Base-by-base conservation (phyloP, 768 basidiomycete species). In the Pholiota conissans region DNA sequence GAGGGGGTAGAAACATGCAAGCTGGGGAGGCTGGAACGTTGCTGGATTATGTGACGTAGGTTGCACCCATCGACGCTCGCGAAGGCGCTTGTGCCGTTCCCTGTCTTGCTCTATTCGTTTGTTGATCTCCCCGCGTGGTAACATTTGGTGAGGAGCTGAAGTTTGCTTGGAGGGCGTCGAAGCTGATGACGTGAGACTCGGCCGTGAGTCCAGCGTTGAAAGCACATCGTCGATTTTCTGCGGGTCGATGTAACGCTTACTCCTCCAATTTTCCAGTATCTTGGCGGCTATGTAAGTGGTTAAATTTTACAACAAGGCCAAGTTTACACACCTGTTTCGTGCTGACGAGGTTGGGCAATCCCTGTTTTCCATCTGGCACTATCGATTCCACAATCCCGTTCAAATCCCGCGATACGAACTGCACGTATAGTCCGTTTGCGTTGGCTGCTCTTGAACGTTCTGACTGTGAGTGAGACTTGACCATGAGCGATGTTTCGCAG, bases 251-350 rank as follows among this genome's bases (percentile, higher is more conserved):
- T 94, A 82, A 18, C 93, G 85, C 72, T 95, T 93, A 58, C 79
- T 87, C 37, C 92, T 77, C 93, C 94, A 95, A 61, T 83, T 93
- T 70, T 95, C 91, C n/a, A 97, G 79, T 27, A 96, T 93, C 94
- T 95, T 59, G n/a, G 1, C 40, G 26, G 6, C 37, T 4, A 27
- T 11, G 20, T 37, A 28, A 30, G 14, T 27, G 40, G 27, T 27
- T n/a, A n/a, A n/a, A n/a, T n/a, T n/a, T n/a, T n/a, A n/a, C n/a
- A n/a, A n/a, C n/a, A n/a, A n/a, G n/a, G n/a, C n/a, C n/a, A n/a
- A n/a, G n/a, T n/a, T n/a, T 11, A 68, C 81, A 24, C 50, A 90
- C 94, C 79, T 95, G 93, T 67, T 87, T 91, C 2, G 93, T 88
- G 69, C 91, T 93, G 66, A 89, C 83, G 14, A 95, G 78, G 69